Percentiles rank a stretch among this genome's conserved stretches.
Conservation (phyloP, 495 filamentous ascomycete genomes). For the Penicillium cinerascens region DNA sequence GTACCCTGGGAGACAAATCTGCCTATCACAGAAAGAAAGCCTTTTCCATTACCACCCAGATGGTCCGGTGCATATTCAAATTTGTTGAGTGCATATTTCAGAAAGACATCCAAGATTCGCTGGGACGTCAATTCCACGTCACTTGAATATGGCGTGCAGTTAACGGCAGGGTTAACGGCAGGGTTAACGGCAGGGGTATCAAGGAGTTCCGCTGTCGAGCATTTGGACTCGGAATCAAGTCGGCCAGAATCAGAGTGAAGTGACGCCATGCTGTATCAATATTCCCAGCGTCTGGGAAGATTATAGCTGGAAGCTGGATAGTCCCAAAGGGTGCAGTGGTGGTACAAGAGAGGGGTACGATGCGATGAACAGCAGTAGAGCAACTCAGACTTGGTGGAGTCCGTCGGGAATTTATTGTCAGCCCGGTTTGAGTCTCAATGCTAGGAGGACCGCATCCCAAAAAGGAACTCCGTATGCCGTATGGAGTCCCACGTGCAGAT, state of each 20-base stretch:
- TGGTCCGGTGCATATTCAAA: conserved; percentile 4
- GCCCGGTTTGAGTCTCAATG: too few species aligned
- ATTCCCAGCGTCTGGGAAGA: neutral
- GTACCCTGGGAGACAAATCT: conserved; percentile 1
- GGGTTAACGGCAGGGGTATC: neutral
- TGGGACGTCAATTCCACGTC: neutral
- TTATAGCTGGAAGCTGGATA: neutral
- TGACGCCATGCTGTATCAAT: neutral
- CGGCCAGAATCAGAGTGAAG: neutral
- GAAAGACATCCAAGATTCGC: conserved; percentile 4
- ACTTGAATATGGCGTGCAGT: conserved; percentile 2
- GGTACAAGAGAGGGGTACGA: neutral
- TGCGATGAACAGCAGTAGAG: neutral
- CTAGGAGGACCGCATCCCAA: too few species aligned
- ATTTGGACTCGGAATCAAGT: neutral
- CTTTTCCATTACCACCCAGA: neutral
- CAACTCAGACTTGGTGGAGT: neutral
- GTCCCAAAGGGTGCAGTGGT: neutral
- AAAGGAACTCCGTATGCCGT: too few species aligned
- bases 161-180: too few species aligned
- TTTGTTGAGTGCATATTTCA: conserved; percentile 6
- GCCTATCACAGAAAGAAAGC: conserved; percentile 5
- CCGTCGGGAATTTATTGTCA: too few species aligned
- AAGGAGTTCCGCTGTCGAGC: neutral
- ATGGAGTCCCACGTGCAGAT: too few species aligned